phyloP scores from a whole-genome alignment of 2,329 filamentous ascomycete genomes.

The Penicillium corylophilum region DNA sequence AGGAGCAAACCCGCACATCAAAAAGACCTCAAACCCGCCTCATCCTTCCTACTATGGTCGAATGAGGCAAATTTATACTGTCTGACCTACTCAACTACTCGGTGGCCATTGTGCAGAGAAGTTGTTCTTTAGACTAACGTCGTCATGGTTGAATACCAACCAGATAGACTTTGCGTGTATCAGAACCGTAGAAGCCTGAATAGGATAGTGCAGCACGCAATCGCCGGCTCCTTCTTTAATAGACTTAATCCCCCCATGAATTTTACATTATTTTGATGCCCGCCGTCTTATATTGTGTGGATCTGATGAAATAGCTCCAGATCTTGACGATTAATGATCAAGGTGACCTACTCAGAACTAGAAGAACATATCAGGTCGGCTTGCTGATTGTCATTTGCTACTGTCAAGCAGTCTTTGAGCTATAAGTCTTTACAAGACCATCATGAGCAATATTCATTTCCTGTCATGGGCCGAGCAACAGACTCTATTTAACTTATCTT shows the following conservation, averaged over 20 bases:
- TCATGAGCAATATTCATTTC: slow-evolving; percentile 31
- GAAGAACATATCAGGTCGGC: background rate
- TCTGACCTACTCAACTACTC: background rate
- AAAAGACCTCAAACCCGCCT: slow-evolving; percentile 20
- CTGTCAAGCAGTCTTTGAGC: background rate
- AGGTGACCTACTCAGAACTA: background rate
- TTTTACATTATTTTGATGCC: slow-evolving; percentile 12
- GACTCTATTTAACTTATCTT: slow-evolving; percentile 32
- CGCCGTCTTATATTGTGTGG: slow-evolving; percentile 2
- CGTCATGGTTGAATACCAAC: slow-evolving; percentile 15
- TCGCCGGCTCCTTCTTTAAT: slow-evolving; percentile 2
- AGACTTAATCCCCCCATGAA: slow-evolving; percentile 6
- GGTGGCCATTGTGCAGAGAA: slow-evolving; percentile 17
- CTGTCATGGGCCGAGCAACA: slow-evolving; percentile 33
- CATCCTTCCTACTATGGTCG: background rate
- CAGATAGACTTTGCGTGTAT: slow-evolving; percentile 7
- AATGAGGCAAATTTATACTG: slow-evolving; percentile 10
- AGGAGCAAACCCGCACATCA: slow-evolving; percentile 3
- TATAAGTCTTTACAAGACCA: slow-evolving; percentile 8
- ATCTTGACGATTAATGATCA: background rate
- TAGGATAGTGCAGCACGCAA: slow-evolving; percentile 6
- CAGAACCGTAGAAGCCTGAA: slow-evolving; percentile 8
- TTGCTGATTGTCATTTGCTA: background rate
- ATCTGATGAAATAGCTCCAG: slow-evolving; percentile 1
- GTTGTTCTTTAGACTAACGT: slow-evolving; percentile 5